Percentiles rank a stretch among this genome's conserved stretches.
Conservation (phyloP, 208 protist species). For the Tritrichomonas musculus region DNA sequence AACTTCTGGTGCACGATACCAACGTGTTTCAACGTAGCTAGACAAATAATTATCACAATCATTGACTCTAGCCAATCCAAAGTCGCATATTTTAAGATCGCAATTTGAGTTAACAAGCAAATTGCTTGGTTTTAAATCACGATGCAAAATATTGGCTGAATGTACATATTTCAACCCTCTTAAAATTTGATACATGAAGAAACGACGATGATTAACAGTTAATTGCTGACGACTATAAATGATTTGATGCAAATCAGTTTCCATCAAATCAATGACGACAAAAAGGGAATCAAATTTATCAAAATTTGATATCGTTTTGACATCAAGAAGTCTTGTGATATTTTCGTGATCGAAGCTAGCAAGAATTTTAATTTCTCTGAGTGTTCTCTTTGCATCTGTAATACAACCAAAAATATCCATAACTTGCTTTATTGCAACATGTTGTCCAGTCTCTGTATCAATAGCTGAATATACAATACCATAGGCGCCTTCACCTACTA, state of each 20-base stretch:
- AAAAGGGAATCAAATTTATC: constrained; percentile 72
- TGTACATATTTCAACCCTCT: constrained; percentile 54
- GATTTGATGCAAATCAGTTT: constrained; percentile 83
- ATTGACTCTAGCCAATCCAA: constrained; percentile 61
- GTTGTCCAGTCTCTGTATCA: constrained; percentile 27
- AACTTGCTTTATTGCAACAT: constrained; percentile 62
- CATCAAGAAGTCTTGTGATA: constrained; percentile 34
- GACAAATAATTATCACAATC: constrained; percentile 64
- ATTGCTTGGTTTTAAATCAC: constrained; percentile 65
- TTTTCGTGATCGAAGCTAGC: constrained; percentile 55
- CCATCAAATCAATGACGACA: constrained; percentile 89
- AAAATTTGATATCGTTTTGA: neutral
- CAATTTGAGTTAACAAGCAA: constrained; percentile 72
- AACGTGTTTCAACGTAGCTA: constrained; percentile 64
- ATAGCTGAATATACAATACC: constrained; percentile 46
- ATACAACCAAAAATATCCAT: constrained; percentile 78
- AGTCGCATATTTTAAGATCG: constrained; percentile 65
- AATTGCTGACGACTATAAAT: constrained; percentile 48
- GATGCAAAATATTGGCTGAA: constrained; percentile 50
- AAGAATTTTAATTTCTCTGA: constrained; percentile 52
- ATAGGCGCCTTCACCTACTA: constrained; percentile 50
- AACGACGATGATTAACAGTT: neutral
- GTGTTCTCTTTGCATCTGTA: constrained; percentile 68
- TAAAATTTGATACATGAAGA: constrained; percentile 48
- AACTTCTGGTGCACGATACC: constrained; percentile 97